Conservation (phyloP, 2,329 filamentous ascomycete genomes). For the Ascocoryne sarcoides region DNA sequence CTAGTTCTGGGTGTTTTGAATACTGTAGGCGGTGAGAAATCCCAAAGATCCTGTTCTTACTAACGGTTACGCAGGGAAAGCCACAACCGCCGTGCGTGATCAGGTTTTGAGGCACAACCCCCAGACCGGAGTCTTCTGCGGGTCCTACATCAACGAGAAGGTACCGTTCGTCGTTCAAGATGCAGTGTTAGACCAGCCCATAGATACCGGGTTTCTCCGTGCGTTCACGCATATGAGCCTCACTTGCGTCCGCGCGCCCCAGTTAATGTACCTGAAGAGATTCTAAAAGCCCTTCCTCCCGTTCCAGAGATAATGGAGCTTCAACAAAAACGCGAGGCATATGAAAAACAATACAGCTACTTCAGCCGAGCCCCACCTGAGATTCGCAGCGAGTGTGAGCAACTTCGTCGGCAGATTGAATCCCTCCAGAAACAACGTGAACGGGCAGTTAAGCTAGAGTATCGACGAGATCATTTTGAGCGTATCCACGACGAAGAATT, state of each 20-base stretch:
- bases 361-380: no score
- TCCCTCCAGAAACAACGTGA: no score
- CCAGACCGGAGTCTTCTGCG: slow-evolving; percentile 13
- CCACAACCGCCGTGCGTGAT: slow-evolving; percentile 14
- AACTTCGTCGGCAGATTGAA: no score
- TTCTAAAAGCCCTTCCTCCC: slow-evolving; percentile 7
- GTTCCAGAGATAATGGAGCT: slow-evolving; percentile 8
- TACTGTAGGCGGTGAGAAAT: no score
- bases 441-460: no score
- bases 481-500: no score
- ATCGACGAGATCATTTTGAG: no score
- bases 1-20: no score
- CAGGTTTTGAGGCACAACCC: slow-evolving; percentile 17
- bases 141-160: slow-evolving; percentile 14
- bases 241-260: slow-evolving; percentile 6
- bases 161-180: slow-evolving; percentile 15
- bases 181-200: slow-evolving; percentile 12
- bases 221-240: slow-evolving; percentile 18
- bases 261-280: slow-evolving; percentile 9
- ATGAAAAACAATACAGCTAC: no score
- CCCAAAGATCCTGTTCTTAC: no score
- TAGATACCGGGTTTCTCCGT: slow-evolving; percentile 7
- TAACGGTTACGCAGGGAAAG: no score
- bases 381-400: no score
- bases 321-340: slow-evolving; percentile 9